These are phyloP conservation scores for Corrigiola litoralis DNA, from an alignment of 179 eudicot species.

Conservation along the genomic window DNA sequence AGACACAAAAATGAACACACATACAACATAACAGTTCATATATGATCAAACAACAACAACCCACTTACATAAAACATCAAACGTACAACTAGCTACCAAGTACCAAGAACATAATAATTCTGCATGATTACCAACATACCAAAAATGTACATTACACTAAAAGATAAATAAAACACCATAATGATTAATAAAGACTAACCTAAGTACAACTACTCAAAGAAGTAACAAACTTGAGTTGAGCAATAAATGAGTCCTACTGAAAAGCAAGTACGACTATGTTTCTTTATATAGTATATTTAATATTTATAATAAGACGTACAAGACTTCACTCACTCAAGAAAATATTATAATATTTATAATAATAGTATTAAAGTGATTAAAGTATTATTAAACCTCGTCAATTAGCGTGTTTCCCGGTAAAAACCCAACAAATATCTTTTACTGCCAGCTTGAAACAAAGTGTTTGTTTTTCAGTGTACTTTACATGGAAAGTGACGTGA, in stretches of 20 bases:
- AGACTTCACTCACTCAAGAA: neutral
- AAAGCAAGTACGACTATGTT: neutral
- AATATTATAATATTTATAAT: neutral
- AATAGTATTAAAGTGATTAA: neutral
- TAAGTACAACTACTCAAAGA: neutral
- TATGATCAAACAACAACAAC: too few relatives aligned
- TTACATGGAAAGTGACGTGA: constrained; percentile 24
- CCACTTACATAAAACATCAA: too few relatives aligned
- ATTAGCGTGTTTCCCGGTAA: neutral
- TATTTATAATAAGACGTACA: neutral
- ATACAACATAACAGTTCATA: too few relatives aligned
- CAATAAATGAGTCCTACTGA: neutral
- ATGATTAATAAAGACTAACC: constrained; percentile 8
- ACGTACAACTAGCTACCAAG: too few relatives aligned
- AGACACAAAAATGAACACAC: too few relatives aligned
- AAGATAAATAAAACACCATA: neutral
- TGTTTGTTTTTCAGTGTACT: neutral
- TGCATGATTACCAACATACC: neutral
- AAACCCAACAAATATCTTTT: neutral
- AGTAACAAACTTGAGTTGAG: neutral
- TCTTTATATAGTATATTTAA: neutral
- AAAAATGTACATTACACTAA: neutral
- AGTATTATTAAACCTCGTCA: neutral
- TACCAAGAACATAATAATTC: too few relatives aligned
- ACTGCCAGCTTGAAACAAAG: neutral